phyloP scores from a whole-genome alignment of 176 grass and related monocot genomes.

The Eragrostis nindensis region DNA sequence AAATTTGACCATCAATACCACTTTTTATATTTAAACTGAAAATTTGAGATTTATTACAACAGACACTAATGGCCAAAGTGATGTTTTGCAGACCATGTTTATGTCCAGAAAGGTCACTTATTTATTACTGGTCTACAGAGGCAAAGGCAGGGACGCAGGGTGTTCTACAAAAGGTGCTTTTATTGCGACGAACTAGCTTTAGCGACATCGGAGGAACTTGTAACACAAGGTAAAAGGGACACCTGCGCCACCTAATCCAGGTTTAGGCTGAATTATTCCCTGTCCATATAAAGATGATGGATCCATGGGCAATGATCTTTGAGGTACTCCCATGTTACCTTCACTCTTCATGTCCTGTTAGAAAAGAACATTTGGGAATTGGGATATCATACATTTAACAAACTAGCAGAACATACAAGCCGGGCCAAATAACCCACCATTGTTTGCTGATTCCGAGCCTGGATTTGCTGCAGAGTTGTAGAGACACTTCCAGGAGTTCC shows the following conservation, averaged over 20 bases:
- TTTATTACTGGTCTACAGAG: background rate
- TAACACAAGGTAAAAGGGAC: conserved; percentile 21
- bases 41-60: background rate
- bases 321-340: conserved; percentile 72
- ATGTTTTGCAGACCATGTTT: background rate
- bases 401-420: conserved; percentile 25
- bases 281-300: conserved; percentile 87
- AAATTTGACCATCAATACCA: background rate
- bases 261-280: conserved; percentile 87
- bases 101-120: background rate
- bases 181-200: conserved; percentile 3
- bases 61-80: background rate
- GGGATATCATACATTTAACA: conserved; percentile 28
- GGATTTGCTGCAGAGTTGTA: conserved; percentile 92
- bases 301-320: conserved; percentile 93
- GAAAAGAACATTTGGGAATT: conserved; percentile 22
- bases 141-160: background rate
- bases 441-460: conserved; percentile 85
- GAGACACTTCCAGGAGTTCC: conserved; percentile 81
- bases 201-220: conserved; percentile 12
- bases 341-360: conserved; percentile 91
- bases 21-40: background rate
- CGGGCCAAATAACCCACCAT: conserved; percentile 56
- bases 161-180: conserved; percentile 6
- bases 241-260: conserved; percentile 84